Percentiles rank a stretch among this genome's conserved stretches.
Conservation (phyloP, 257 asterid species). For the Solanum lycopersicoides region DNA sequence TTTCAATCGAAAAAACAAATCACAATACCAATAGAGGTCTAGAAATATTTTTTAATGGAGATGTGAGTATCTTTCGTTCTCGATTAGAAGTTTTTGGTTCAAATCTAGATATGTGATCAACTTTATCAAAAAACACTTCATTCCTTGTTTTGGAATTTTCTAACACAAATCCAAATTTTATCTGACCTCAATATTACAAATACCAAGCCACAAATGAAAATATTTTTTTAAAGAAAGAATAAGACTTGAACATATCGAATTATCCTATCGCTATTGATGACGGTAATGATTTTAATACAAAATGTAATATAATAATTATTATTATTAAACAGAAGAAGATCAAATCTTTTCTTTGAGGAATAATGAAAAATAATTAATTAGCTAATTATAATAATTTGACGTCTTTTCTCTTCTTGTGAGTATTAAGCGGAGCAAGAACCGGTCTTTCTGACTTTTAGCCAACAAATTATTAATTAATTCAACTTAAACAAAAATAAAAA, state of each 20-base stretch:
- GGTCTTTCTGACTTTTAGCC: not conserved
- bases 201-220: not conserved
- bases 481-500: not conserved
- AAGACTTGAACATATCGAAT: not conserved
- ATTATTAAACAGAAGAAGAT: not conserved
- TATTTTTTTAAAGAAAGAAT: not conserved
- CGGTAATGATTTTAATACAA: not conserved
- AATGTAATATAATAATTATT: no score
- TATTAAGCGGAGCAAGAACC: not conserved
- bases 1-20: not conserved
- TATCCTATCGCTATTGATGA: not conserved
- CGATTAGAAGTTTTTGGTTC: not conserved
- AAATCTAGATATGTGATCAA: no score
- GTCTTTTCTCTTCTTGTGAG: not conserved
- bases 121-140: no score
- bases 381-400: not conserved
- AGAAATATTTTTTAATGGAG: not conserved
- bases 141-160: not conserved
- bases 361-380: not conserved
- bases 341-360: not conserved
- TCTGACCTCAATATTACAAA: not conserved
- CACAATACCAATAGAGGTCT: not conserved
- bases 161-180: not conserved
- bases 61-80: not conserved
- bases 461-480: not conserved